phyloP scores from a whole-genome alignment of 805 yeast genomes.

The Sugiyamaella floridensis region DNA sequence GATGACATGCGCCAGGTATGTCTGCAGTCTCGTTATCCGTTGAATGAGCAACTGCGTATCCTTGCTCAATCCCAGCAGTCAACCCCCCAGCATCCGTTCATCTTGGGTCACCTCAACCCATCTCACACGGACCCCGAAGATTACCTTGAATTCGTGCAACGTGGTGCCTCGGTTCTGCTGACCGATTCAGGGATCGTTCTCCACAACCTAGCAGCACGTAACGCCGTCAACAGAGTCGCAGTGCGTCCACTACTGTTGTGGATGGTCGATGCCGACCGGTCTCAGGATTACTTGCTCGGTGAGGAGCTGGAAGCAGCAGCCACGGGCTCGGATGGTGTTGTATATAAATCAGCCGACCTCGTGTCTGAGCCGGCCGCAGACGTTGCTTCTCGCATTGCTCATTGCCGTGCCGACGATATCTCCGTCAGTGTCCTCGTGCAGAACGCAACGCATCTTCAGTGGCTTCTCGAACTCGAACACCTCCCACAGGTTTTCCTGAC shows the following conservation, averaged over 20 bases:
- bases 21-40: conserved; percentile 6
- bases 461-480: not conserved
- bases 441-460: not conserved
- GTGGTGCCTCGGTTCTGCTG: conserved; percentile 13
- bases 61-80: conserved; percentile 2
- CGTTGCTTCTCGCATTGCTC: not conserved
- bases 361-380: not conserved
- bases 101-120: conserved; percentile 12
- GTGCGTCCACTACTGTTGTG: conserved; percentile 17
- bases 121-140: conserved; percentile 19
- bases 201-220: conserved; percentile 18
- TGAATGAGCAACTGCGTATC: conserved; percentile 9
- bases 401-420: conserved; percentile 3
- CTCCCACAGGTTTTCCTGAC: not conserved
- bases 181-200: conserved; percentile 16
- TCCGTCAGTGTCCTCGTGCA: conserved; percentile 6
- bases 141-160: conserved; percentile 10
- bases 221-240: conserved; percentile 13
- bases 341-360: conserved; percentile 10
- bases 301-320: conserved; percentile 19
- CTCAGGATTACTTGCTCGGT: conserved; percentile 16
- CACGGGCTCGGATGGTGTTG: conserved; percentile 19
- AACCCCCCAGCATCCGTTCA: conserved; percentile 8
- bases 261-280: conserved; percentile 7
- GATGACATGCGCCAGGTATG: conserved; percentile 1